Conservation (phyloP, 2,329 filamentous ascomycete genomes). For the Aspergillus sp. region DNA sequence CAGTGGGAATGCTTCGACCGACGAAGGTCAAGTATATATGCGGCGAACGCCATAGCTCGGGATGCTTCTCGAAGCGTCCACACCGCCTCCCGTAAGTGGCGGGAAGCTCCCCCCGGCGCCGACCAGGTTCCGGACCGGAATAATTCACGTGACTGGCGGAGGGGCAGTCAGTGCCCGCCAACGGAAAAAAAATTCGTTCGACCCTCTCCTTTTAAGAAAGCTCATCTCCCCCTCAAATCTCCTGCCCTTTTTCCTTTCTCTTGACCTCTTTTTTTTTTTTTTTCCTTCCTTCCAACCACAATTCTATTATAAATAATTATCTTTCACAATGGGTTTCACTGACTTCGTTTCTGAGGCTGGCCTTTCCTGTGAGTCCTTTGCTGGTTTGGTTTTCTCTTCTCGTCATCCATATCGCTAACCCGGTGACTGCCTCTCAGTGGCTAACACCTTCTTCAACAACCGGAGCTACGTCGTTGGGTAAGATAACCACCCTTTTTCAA, state of each 20-base stretch:
- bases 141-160: slow-evolving; percentile 25
- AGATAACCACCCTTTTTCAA: slow-evolving; percentile 31
- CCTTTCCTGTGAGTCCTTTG: slow-evolving; percentile 48
- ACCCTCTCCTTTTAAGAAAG: slow-evolving; percentile 3
- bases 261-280: slow-evolving; percentile 15
- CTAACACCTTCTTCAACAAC: slow-evolving; percentile 45
- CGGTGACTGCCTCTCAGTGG: slow-evolving; percentile 29
- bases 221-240: slow-evolving; percentile 12
- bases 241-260: slow-evolving; percentile 21
- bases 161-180: slow-evolving; percentile 15
- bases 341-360: slow-evolving; percentile 58
- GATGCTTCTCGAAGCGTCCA: slow-evolving; percentile 35
- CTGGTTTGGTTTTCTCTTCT: slow-evolving; percentile 13
- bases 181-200: slow-evolving; percentile 13
- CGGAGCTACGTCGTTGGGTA: slow-evolving; percentile 80
- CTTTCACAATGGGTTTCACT: slow-evolving; percentile 57
- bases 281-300: slow-evolving; percentile 12
- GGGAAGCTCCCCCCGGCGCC: slow-evolving; percentile 18
- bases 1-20: background rate
- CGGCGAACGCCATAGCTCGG: slow-evolving; percentile 5
- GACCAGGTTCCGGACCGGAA: slow-evolving; percentile 21
- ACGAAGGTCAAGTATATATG: background rate
- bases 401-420: slow-evolving; percentile 22
- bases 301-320: slow-evolving; percentile 11
- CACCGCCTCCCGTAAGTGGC: slow-evolving; percentile 22